Evolutionary conservation across 768 basidiomycete genomes (phyloP), one percentile per base, ranked within the genome.

Genomic region (Saitozyma sp.): DNA sequence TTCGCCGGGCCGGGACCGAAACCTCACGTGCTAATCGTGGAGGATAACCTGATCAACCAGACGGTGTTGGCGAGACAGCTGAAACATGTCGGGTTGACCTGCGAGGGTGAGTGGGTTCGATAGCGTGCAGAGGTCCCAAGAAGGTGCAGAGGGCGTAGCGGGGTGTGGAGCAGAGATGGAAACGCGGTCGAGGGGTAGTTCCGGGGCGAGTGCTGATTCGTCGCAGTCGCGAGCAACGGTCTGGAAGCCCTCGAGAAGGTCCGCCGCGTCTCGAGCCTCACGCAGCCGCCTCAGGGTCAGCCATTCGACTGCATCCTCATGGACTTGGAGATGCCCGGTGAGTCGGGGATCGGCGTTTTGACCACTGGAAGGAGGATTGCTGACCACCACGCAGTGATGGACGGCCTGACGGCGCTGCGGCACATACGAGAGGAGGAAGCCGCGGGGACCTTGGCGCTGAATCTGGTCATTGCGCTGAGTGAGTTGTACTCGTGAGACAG

Each of bases 31-130:
- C 51, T 75, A 51, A 68, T 72, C 49, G 70, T 75, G 7, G 70
- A 75, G 62, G 76, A 78, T 58, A 78, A 78, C 57, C 52, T 71
- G 65, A 78, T 78, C 66, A 78, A 78, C 57, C 73, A 75, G 61
- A 74, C 69, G n/a, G 74, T 78, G 0, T 56, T 78, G 49, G 49
- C 69, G 11, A 56, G 74, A 48, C 73, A 75, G 49, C 56, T 78
- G 10, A 65, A 56, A n/a, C 72, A 77, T 62, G 70, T 71, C n/a
- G 76, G 74, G 8, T 58, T 74, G 29, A 69, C 70, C 7, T 73
- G 71, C 52, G 75, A 76, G 46, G 70, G 73, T 74, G 55, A 62
- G 68, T 67, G 6, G 11, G 20, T 19, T 56, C 40, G 20, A 48
- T 40, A n/a, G 8, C n/a, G 16, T 9, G 42, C 10, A 40, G n/a